Evolutionary conservation across 441 rosid species (phyloP).

Genomic region (Mallotus japonicus): DNA sequence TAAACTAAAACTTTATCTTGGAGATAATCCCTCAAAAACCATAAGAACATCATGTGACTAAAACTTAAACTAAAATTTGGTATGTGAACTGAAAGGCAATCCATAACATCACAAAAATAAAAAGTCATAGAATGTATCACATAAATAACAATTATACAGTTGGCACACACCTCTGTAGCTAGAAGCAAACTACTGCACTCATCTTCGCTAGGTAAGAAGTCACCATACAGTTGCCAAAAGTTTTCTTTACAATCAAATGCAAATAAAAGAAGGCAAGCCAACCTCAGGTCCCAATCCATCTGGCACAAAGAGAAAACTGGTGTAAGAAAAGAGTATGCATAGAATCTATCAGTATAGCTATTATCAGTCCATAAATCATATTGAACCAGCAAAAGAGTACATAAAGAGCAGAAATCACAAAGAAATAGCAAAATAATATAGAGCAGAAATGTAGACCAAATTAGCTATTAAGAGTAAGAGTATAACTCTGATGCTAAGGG

Average conservation of each 20-base stretch:
- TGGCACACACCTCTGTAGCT: constrained; percentile 67
- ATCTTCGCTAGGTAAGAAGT: constrained; percentile 77
- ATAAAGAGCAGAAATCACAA: not conserved
- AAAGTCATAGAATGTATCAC: not conserved
- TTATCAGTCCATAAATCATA: not conserved
- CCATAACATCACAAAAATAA: not conserved
- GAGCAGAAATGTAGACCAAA: not conserved
- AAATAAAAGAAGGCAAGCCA: constrained; percentile 84
- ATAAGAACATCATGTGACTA: not conserved
- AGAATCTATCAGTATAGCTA: not conserved
- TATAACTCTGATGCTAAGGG: not conserved
- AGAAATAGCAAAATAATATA: constrained; percentile 1
- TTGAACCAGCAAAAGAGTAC: not conserved
- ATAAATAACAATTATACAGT: not conserved
- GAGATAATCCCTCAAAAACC: not conserved
- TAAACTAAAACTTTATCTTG: not conserved
- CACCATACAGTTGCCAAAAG: constrained; percentile 91
- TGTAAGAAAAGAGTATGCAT: not conserved
- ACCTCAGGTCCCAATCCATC: constrained; percentile 94
- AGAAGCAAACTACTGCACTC: constrained; percentile 90
- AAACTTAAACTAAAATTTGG: not conserved
- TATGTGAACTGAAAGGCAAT: not conserved
- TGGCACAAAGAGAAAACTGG: constrained; percentile 35
- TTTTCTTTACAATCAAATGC: constrained; percentile 70
- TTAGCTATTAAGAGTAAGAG: not conserved